Percentiles rank a stretch among this genome's conserved stretches.
Conservation (phyloP, 2,329 filamentous ascomycete species). For the Diaporthe citriasiana region DNA sequence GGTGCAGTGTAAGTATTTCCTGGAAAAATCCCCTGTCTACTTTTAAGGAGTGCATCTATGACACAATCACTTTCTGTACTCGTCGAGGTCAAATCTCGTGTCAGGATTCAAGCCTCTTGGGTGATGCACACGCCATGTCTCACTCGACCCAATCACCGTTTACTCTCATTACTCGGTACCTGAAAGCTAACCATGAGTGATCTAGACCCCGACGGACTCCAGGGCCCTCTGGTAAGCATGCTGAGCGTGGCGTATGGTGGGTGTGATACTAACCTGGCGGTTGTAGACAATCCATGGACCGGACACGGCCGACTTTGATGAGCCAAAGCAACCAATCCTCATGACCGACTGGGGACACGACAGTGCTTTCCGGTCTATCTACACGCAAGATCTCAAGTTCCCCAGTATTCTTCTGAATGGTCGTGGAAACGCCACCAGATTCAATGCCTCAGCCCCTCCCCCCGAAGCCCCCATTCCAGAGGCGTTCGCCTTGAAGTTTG, state of each 20-base stretch:
- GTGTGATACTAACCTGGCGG: not conserved
- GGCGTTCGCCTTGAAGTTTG: slow-evolving; percentile 23
- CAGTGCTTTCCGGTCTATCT: slow-evolving; percentile 33
- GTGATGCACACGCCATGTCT: not conserved
- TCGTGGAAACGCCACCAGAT: slow-evolving; percentile 37
- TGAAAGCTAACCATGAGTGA: not conserved
- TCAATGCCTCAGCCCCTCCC: not conserved
- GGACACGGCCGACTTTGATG: slow-evolving; percentile 40
- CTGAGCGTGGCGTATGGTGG: not conserved
- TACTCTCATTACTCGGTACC: not conserved
- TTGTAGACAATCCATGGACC: slow-evolving; percentile 44
- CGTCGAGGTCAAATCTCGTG: not conserved
- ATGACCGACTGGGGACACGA: slow-evolving; percentile 43
- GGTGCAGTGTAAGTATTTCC: slow-evolving; percentile 57
- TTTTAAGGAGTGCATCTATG: not conserved
- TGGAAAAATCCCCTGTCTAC: not conserved
- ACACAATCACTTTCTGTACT: not conserved
- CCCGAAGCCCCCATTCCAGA: slow-evolving; percentile 31
- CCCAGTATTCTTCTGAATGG: slow-evolving; percentile 38
- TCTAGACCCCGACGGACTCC: slow-evolving; percentile 71
- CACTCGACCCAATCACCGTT: no score
- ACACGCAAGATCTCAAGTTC: slow-evolving; percentile 9
- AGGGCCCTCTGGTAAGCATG: slow-evolving; percentile 68
- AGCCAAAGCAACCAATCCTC: slow-evolving; percentile 41
- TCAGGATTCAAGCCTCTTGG: not conserved